phyloP scores from a whole-genome alignment of 768 basidiomycete genomes.

The Lentinula lateritia region DNA sequence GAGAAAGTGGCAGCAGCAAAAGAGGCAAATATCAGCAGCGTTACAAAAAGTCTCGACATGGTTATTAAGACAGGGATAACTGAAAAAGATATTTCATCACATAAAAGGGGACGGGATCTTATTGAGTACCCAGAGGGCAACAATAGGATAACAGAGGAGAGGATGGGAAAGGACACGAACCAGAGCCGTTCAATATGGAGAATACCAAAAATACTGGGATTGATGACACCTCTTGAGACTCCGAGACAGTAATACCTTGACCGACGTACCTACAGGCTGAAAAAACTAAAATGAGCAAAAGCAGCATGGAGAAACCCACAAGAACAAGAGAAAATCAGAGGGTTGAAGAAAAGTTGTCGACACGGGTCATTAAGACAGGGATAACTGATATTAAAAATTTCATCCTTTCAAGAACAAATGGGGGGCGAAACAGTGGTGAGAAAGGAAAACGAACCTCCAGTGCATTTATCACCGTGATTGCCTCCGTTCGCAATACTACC shows the following conservation, averaged over 20 bases:
- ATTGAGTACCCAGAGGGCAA: not conserved
- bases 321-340: not conserved
- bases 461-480: not conserved
- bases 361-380: constrained; percentile 7
- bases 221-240: not conserved
- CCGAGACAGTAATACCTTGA: not conserved
- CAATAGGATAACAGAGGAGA: not conserved
- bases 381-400: constrained; percentile 4
- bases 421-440: not conserved
- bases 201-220: not conserved
- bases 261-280: too few relatives aligned
- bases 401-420: not conserved
- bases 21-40: not conserved
- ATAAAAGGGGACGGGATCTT: not conserved
- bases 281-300: too few relatives aligned
- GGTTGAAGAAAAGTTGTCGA: constrained; percentile 6
- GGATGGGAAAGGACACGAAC: not conserved
- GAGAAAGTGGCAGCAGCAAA: too few relatives aligned
- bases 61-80: constrained; percentile 9
- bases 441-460: not conserved
- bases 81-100: constrained; percentile 7
- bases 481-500: too few relatives aligned
- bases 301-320: not conserved
- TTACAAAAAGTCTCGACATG: constrained; percentile 8
- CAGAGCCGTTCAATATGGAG: not conserved